Evolutionary conservation across 805 yeast genomes (phyloP).

Genomic region (Hanseniaspora pseudoguilliermondii): DNA sequence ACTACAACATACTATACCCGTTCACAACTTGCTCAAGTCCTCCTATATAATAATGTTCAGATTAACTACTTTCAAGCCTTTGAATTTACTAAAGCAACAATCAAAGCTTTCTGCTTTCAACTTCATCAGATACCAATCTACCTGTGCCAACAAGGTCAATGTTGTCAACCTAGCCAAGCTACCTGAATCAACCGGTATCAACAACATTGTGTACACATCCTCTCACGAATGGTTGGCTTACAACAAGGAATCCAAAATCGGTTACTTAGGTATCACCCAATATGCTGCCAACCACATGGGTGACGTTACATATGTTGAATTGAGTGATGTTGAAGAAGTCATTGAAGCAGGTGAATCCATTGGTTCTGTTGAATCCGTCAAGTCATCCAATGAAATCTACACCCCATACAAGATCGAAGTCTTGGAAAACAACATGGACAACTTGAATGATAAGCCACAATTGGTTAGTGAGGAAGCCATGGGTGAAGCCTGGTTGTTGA

Average conservation of each 20-base stretch:
- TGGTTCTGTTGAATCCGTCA: slow-evolving; percentile 91
- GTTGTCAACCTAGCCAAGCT: slow-evolving; percentile 7
- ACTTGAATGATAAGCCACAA: slow-evolving; percentile 57
- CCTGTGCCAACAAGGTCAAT: slow-evolving; percentile 10
- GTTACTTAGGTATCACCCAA: slow-evolving; percentile 84
- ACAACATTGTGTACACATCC: slow-evolving; percentile 45
- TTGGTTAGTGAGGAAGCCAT: slow-evolving; percentile 77
- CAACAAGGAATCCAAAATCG: slow-evolving; percentile 59
- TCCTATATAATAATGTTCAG: slow-evolving; percentile 1
- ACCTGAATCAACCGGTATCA: neutral
- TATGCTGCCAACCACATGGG: slow-evolving; percentile 96
- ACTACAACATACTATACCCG: too few relatives aligned
- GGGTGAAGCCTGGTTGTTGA: slow-evolving; percentile 90
- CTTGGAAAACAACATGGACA: slow-evolving; percentile 49
- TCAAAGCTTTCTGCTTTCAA: neutral
- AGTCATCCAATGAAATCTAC: slow-evolving; percentile 86
- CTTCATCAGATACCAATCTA: slow-evolving; percentile 9
- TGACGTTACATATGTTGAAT: slow-evolving; percentile 87
- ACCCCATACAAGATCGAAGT: slow-evolving; percentile 74
- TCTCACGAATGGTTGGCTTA: slow-evolving; percentile 95
- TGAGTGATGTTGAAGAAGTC: slow-evolving; percentile 58
- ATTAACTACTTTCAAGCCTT: slow-evolving; percentile 7
- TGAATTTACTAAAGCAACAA: slow-evolving; percentile 4
- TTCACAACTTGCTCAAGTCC: too few relatives aligned
- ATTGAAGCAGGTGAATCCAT: slow-evolving; percentile 65